These are phyloP conservation scores for Cryptococcus sp. DNA, from an alignment of 1,284 basidiomycete genomes.

Conservation along the genomic window DNA sequence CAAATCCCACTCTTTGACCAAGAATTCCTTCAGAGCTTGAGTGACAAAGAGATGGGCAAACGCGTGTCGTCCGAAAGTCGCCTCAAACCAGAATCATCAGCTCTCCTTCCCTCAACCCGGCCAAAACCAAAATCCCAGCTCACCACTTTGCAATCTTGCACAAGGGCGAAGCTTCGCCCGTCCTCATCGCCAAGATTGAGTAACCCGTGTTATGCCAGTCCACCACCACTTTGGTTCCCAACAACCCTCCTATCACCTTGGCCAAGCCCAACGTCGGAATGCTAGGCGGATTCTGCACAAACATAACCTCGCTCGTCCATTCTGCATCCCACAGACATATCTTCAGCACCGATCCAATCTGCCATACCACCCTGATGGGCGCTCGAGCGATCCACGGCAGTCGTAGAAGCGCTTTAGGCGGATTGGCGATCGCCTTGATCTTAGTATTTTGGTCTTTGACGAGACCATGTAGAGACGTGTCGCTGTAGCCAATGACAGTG, in stretches of 20 bases:
- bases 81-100: constrained; percentile 62
- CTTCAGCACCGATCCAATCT: constrained; percentile 60
- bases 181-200: constrained; percentile 78
- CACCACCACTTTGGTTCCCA: constrained; percentile 80
- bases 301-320: constrained; percentile 71
- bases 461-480: constrained; percentile 66
- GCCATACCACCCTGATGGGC: constrained; percentile 72
- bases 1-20: constrained; percentile 70
- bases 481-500: constrained; percentile 77
- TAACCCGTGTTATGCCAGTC: constrained; percentile 99
- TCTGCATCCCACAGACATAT: constrained; percentile 56
- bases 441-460: constrained; percentile 59
- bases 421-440: constrained; percentile 62
- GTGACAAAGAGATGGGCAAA: constrained; percentile 94
- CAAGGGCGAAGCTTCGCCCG: constrained; percentile 62
- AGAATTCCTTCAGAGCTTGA: constrained; percentile 68
- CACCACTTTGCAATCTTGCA: constrained; percentile 71
- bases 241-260: constrained; percentile 62
- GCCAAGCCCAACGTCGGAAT: constrained; percentile 88
- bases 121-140: constrained; percentile 21
- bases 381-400: constrained; percentile 65
- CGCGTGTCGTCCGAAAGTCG: constrained; percentile 67
- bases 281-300: constrained; percentile 96
- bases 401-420: constrained; percentile 58
- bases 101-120: background rate